These are phyloP conservation scores for Trichoderma afroharzianum DNA, from an alignment of 2,329 filamentous ascomycete genomes.

Conservation along the genomic window DNA sequence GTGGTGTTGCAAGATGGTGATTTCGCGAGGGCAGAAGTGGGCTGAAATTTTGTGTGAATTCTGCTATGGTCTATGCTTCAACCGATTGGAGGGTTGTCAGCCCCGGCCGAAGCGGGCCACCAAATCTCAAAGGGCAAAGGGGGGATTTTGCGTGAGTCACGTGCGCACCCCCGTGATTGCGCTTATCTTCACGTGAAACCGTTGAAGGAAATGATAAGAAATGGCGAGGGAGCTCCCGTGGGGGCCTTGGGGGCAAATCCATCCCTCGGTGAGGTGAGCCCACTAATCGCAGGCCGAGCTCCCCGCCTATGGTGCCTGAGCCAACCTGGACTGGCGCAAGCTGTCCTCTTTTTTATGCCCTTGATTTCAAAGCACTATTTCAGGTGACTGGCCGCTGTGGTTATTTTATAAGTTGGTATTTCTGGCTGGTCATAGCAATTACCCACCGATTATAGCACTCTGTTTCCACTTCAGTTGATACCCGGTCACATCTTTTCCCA, in stretches of 20 bases:
- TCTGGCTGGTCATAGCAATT: background rate
- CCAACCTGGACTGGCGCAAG: conserved; percentile 11
- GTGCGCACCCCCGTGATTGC: conserved; percentile 9
- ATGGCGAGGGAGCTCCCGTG: background rate
- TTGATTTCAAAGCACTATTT: conserved; percentile 18
- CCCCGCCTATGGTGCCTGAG: conserved; percentile 7
- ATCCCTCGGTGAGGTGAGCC: conserved; percentile 9
- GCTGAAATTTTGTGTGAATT: conserved; percentile 41
- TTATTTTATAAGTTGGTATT: background rate
- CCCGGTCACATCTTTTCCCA: background rate
- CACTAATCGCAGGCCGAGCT: background rate
- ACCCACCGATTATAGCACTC: background rate
- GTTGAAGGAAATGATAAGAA: background rate
- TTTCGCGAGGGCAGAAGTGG: conserved; percentile 33
- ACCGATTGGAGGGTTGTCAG: conserved; percentile 37
- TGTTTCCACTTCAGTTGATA: background rate
- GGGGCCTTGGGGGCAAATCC: background rate
- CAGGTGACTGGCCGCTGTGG: background rate
- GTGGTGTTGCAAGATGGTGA: conserved; percentile 28
- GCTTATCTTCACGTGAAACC: conserved; percentile 13
- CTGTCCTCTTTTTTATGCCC: conserved; percentile 18
- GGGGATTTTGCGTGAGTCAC: conserved; percentile 20
- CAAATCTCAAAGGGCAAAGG: background rate
- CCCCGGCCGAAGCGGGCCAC: conserved; percentile 30
- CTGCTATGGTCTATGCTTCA: conserved; percentile 28